These are phyloP conservation scores for Suzukiozyma palmioleophila DNA, from an alignment of 1,139 yeast genomes.

Conservation along the genomic window DNA sequence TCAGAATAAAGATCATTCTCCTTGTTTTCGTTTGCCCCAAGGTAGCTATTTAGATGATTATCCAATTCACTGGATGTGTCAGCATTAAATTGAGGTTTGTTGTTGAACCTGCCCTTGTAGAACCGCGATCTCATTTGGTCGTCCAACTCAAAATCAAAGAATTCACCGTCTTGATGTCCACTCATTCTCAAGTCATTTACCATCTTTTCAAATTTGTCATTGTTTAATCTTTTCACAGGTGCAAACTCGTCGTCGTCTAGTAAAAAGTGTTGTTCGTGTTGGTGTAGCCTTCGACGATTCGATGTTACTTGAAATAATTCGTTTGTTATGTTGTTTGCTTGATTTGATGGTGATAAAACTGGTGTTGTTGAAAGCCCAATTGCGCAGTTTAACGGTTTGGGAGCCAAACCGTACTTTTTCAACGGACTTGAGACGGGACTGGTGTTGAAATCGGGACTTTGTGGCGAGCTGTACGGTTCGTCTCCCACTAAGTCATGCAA, in stretches of 20 bases:
- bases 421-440: not conserved
- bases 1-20: slow-evolving; percentile 31
- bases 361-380: slow-evolving; percentile 8
- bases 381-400: not conserved
- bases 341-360: slow-evolving; percentile 11
- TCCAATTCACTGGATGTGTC: slow-evolving; percentile 25
- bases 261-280: slow-evolving; percentile 5
- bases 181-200: slow-evolving; percentile 22
- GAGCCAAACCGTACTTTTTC: not conserved
- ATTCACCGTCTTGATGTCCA: slow-evolving; percentile 15
- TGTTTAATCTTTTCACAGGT: slow-evolving; percentile 21
- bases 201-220: slow-evolving; percentile 36
- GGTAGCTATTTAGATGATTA: slow-evolving; percentile 23
- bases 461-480: slow-evolving; percentile 3
- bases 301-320: slow-evolving; percentile 41
- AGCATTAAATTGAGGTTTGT: slow-evolving; percentile 12
- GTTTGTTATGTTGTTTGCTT: slow-evolving; percentile 19
- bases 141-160: slow-evolving; percentile 37
- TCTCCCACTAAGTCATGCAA: slow-evolving; percentile 18
- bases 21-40: slow-evolving; percentile 25
- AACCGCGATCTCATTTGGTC: slow-evolving; percentile 45
- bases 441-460: not conserved
- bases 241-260: slow-evolving; percentile 16
- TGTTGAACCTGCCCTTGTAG: slow-evolving; percentile 33
- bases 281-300: slow-evolving; percentile 12